Conservation (phyloP, 2,329 filamentous ascomycete species). For the Penicillium aurantiogriseum region DNA sequence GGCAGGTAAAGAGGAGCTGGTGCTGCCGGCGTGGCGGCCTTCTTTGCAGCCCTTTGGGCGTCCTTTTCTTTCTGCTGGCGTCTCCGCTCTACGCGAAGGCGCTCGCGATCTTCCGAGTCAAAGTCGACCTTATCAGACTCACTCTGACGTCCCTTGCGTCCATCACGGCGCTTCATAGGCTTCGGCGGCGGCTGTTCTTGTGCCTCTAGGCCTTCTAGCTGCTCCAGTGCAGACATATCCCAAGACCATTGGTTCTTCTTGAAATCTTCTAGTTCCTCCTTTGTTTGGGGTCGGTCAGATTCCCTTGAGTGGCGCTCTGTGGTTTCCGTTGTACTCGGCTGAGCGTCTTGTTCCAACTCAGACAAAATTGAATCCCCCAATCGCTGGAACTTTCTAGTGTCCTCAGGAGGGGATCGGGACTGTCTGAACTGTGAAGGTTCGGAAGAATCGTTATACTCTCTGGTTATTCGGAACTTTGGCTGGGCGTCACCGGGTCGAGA, state of each 20-base stretch:
- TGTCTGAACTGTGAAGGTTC: not conserved
- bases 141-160: constrained; percentile 22
- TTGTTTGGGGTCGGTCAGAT: not conserved
- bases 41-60: constrained; percentile 39
- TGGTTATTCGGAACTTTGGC: not conserved
- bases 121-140: constrained; percentile 36
- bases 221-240: constrained; percentile 31
- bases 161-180: constrained; percentile 25
- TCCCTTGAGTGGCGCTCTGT: not conserved
- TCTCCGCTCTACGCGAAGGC: constrained; percentile 33
- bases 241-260: constrained; percentile 28
- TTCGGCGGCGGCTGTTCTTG: constrained; percentile 14
- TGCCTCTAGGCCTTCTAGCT: constrained; percentile 15
- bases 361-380: constrained; percentile 20
- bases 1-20: constrained; percentile 71
- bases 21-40: constrained; percentile 42
- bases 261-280: constrained; percentile 10
- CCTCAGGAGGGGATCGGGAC: not conserved
- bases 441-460: not conserved
- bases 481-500: constrained; percentile 4
- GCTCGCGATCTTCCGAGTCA: constrained; percentile 38
- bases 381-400: constrained; percentile 23
- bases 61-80: constrained; percentile 43
- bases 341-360: constrained; percentile 16
- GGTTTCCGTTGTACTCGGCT: not conserved